Evolutionary conservation across 345 rosid genomes (phyloP), one percentile per base, ranked within the genome.

Genomic region (Brassica napus): DNA sequence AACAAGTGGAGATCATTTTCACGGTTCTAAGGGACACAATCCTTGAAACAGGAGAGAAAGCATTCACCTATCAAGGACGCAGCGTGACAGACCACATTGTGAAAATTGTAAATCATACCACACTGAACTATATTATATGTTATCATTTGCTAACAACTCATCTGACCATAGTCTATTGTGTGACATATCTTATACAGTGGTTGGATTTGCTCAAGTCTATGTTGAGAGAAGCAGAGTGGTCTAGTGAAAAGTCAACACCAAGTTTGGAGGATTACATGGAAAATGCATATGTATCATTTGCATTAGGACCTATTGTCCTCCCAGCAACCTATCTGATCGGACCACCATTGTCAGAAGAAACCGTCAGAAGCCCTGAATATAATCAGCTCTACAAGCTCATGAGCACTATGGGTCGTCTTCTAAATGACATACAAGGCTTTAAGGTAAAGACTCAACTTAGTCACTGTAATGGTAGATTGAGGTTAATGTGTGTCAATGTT

Each of bases 341-440:
- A 69, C 94, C 98, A 47, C 81, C 68, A 65, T 85, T 95, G 37
- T 68, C 87, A 2, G 89, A 89, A 65, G 83, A 82, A 59, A 82
- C 77, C 5, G 82, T 81, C 8, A 74, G 76, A 72, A 82, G 84
- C 81, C 16, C 57, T 0, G 89, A 90, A 79, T 80, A 79, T 24
- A 76, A 78, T 39, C 65, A 81, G 58, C 83, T 95, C 18, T 90
- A 44, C 68, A 72, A 83, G 83, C 83, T 85, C 26, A 81, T 90
- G 86, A 87, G 98, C 84, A 93, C 90, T 15, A 83, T 89, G 24
- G 99, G 97, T 62, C 97, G 98, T 71, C 92, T 93, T 32, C 90
- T 91, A 64, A 95, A 93, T 39, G 98, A 93, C 79, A 84, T 87
- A 70, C 88, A 85, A 61, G 75, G 91, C 75, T 90, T 89, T 69